These are phyloP conservation scores for Chlorencoelia australis DNA, from an alignment of 2,329 filamentous ascomycete species.

Conservation along the genomic window DNA sequence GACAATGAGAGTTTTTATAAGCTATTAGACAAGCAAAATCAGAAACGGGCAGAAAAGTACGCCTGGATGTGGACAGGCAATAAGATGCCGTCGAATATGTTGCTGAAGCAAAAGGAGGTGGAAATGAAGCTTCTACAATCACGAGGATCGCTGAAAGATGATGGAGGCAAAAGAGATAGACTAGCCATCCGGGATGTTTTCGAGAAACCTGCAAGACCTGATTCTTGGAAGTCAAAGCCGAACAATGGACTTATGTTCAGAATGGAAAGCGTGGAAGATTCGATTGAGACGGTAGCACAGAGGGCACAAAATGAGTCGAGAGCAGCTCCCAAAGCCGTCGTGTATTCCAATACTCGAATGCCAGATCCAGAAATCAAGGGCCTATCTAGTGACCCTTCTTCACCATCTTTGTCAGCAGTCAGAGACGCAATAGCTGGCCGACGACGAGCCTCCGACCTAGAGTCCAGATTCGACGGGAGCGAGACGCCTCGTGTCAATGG, in stretches of 20 bases:
- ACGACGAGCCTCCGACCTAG: conserved; percentile 50
- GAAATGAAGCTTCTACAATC: conserved; percentile 41
- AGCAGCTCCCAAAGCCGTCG: conserved; percentile 66
- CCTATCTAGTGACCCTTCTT: conserved; percentile 48
- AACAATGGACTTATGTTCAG: conserved; percentile 83
- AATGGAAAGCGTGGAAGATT: conserved; percentile 54
- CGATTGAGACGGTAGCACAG: conserved; percentile 52
- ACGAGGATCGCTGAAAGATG: conserved; percentile 39
- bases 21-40: conserved; percentile 82
- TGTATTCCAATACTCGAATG: conserved; percentile 77
- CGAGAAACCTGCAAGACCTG: conserved; percentile 64
- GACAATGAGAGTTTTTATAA: conserved; percentile 97
- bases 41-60: conserved; percentile 73
- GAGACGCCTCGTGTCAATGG: conserved; percentile 90
- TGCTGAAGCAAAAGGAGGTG: conserved; percentile 57
- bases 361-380: conserved; percentile 36
- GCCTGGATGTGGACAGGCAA: conserved; percentile 78
- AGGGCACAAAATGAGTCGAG: conserved; percentile 59
- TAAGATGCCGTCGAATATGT: conserved; percentile 72
- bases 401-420: conserved; percentile 76
- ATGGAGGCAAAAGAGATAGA: conserved; percentile 44
- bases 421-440: conserved; percentile 73
- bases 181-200: conserved; percentile 57
- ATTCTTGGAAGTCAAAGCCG: conserved; percentile 65
- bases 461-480: conserved; percentile 44